phyloP scores from a whole-genome alignment of 331 rosid genomes.

The Pyrus hybrid region DNA sequence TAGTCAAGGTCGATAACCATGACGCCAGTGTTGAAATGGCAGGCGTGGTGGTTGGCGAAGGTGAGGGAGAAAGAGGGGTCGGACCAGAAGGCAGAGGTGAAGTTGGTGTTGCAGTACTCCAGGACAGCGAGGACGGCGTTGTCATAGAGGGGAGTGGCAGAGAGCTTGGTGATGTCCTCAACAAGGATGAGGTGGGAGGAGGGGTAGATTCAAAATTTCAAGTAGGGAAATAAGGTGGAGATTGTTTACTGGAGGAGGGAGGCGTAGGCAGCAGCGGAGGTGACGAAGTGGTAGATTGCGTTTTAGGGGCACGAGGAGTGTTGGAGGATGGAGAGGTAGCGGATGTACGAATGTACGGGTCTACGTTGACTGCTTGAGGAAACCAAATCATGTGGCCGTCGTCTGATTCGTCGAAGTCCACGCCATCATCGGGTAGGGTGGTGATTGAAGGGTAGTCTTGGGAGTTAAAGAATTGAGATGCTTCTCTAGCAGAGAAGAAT shows the following conservation, averaged over 20 bases:
- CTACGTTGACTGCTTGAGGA: too few relatives aligned
- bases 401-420: too few relatives aligned
- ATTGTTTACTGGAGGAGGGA: slow-evolving; percentile 43
- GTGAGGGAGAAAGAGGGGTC: too few relatives aligned
- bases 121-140: slow-evolving; percentile 56
- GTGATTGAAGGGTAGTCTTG: too few relatives aligned
- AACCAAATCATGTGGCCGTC: too few relatives aligned
- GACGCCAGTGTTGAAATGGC: too few relatives aligned
- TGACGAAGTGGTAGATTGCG: slow-evolving; percentile 54
- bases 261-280: slow-evolving; percentile 39
- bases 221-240: slow-evolving; percentile 57
- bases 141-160: slow-evolving; percentile 30
- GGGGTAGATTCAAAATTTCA: slow-evolving; percentile 55
- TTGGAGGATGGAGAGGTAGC: slow-evolving; percentile 40
- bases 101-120: slow-evolving; percentile 78
- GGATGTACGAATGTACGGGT: too few relatives aligned
- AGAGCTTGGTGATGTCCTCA: slow-evolving; percentile 67
- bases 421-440: too few relatives aligned
- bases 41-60: too few relatives aligned
- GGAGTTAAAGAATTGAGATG: too few relatives aligned
- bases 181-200: slow-evolving; percentile 59
- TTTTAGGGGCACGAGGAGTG: slow-evolving; percentile 80
- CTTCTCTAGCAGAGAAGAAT: too few relatives aligned
- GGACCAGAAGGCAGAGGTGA: slow-evolving; percentile 62
- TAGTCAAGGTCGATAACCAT: background rate